Percentiles rank a stretch among this genome's conserved stretches.
Evolutionary conservation across 345 rosid genomes (phyloP).

Genomic region (Eucalyptus dawsonii): DNA sequence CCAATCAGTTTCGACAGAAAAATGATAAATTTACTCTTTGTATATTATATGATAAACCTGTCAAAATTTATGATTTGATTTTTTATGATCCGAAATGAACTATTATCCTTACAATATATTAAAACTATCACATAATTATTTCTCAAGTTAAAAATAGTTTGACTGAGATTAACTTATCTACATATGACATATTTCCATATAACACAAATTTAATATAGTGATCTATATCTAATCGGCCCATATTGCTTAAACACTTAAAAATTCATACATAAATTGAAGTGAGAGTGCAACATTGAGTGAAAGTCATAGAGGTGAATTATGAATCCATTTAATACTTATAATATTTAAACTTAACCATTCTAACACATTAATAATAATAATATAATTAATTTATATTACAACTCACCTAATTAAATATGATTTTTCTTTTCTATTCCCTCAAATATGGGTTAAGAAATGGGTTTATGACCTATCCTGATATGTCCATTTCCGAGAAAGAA

Average conservation of each 20-base stretch:
- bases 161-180: accelerated
- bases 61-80: accelerated
- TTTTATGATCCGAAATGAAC: accelerated
- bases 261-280: accelerated
- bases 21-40: not conserved
- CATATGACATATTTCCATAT: accelerated
- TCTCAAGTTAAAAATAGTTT: accelerated
- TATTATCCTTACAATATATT: accelerated
- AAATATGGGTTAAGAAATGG: accelerated
- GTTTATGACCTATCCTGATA: too few species aligned
- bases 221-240: accelerated
- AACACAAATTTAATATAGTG: too few species aligned
- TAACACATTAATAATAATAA: too few species aligned
- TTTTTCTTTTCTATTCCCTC: too few species aligned
- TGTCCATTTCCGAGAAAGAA: accelerated
- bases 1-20: not conserved
- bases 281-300: accelerated
- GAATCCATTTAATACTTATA: too few species aligned
- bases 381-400: too few species aligned
- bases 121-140: accelerated
- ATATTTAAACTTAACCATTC: too few species aligned
- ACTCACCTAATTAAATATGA: too few species aligned
- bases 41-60: accelerated
- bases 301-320: accelerated
- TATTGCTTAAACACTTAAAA: too few species aligned